Conservation (phyloP, 129 eudicot genomes). For the Centrapalus pauciflorus region DNA sequence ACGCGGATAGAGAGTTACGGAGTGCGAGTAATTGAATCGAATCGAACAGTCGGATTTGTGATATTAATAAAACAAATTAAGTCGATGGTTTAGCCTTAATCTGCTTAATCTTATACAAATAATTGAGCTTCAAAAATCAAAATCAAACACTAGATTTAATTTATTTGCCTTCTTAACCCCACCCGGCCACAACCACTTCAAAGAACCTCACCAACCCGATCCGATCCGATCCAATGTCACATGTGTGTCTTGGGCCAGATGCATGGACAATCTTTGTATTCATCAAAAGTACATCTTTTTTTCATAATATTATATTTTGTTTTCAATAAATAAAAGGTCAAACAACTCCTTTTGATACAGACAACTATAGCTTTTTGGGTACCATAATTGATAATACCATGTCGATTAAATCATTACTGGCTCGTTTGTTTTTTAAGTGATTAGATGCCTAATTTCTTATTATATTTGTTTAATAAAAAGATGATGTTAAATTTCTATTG, state of each 20-base stretch:
- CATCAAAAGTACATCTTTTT: background rate
- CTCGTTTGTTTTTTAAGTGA: no score
- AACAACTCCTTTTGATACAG: background rate
- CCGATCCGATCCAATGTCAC: conserved; percentile 24
- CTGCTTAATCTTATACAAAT: conserved; percentile 18
- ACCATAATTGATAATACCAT: background rate
- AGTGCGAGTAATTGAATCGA: conserved; percentile 23
- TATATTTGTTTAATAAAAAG: no score
- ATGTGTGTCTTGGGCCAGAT: conserved; percentile 26
- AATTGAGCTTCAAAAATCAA: background rate
- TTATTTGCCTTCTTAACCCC: conserved; percentile 33
- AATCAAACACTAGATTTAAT: conserved; percentile 4
- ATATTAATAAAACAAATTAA: background rate
- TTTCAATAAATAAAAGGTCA: conserved; percentile 8
- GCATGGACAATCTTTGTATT: conserved; percentile 27
- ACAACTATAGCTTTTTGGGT: background rate
- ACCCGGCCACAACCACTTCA: conserved; percentile 1
- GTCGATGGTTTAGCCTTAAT: conserved; percentile 13
- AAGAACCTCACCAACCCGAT: conserved; percentile 23
- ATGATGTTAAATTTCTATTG: no score
- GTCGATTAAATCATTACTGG: no score
- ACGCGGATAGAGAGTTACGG: conserved; percentile 56
- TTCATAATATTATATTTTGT: background rate
- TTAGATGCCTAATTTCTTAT: no score
- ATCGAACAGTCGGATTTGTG: background rate